Conservation (phyloP, 768 basidiomycete genomes). For the Galerina sulciceps region DNA sequence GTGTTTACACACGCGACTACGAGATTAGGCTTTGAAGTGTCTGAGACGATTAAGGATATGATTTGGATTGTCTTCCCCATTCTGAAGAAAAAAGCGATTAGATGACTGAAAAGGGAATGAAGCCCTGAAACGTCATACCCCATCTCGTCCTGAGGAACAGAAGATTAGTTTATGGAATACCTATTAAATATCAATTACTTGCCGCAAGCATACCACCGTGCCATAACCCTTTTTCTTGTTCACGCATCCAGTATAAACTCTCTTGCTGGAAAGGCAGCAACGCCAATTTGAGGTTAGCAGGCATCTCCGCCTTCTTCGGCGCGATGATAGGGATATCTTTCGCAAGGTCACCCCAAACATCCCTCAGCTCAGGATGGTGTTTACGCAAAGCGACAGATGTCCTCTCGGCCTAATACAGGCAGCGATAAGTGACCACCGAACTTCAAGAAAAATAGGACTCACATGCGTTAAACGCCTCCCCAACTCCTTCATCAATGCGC, state of each 20-base stretch:
- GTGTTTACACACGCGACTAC: slow-evolving; percentile 79
- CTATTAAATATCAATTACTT: slow-evolving; percentile 30
- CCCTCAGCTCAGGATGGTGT: slow-evolving; percentile 79
- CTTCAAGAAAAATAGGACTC: slow-evolving; percentile 22
- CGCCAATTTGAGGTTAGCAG: slow-evolving; percentile 78
- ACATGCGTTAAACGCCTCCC: slow-evolving; percentile 80
- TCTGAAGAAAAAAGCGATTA: slow-evolving; percentile 35
- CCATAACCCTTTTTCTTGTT: slow-evolving; percentile 90
- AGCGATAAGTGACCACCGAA: slow-evolving; percentile 3
- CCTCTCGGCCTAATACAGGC: slow-evolving; percentile 64
- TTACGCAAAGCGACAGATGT: slow-evolving; percentile 61
- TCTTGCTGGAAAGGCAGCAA: slow-evolving; percentile 96
- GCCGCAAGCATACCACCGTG: slow-evolving; percentile 92
- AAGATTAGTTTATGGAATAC: not conserved
- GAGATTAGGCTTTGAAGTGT: slow-evolving; percentile 80
- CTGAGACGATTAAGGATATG: slow-evolving; percentile 85
- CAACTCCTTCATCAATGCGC: slow-evolving; percentile 53
- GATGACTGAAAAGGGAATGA: not conserved
- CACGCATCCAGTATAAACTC: slow-evolving; percentile 93
- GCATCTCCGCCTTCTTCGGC: slow-evolving; percentile 78
- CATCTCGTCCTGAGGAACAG: slow-evolving; percentile 77
- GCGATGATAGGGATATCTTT: slow-evolving; percentile 58
- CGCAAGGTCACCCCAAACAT: slow-evolving; percentile 90
- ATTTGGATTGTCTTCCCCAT: slow-evolving; percentile 99
- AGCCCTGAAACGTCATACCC: slow-evolving; percentile 54